Evolutionary conservation across 2,329 filamentous ascomycete genomes (phyloP), one percentile per base, ranked within the genome.

Genomic region (Cryphonectria radicalis): DNA sequence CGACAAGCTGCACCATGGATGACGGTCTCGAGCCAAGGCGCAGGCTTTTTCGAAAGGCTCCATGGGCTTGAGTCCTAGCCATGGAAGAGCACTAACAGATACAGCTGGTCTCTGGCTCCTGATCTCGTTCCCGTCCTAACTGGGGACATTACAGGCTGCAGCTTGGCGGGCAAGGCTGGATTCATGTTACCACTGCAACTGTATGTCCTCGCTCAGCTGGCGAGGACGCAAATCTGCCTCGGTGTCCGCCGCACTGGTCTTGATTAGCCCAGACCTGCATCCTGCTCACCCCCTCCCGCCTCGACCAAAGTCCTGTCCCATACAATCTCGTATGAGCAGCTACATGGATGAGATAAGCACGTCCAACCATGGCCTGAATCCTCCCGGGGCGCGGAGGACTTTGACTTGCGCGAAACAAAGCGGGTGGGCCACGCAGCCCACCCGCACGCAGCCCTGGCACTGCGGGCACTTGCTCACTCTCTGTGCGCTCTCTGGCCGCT

Each of bases 221-320:
- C 14, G 32, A 62, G 59, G 32, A 35, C 35, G 32, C 13, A 13
- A 69, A 60, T 71, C 70, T 71, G 70, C 70, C 70, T 71, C 60
- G 66, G 37, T 28, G 42, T 53, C 42, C 59, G 62, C 57, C 66
- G 60, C 66, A 57, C 60, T 50, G 57, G 40, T 28, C 60, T 66
- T 68, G 60, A 69, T 68, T 71, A 66, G 70, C 1, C 50, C 25
- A 59, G 35, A 22, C 69, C 46, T 70, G 65, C 65, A 63, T 70
- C 59, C 65, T 68, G 37, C 69, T 59, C 55, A 32, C 55, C 25
- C 25, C n/a, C 50, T 22, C 22, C 28, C 28, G 28, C 53, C 8
- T 19, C 25, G 55, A 17, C 6, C 28, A 59, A 59, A 59, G 32
- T 50, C 63, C n/a, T 55, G 32, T 28, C 59, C 17, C 55, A 35